These are phyloP conservation scores for Kalmanozyma brasiliensis DNA, from an alignment of 1,284 basidiomycete genomes.

Conservation along the genomic window DNA sequence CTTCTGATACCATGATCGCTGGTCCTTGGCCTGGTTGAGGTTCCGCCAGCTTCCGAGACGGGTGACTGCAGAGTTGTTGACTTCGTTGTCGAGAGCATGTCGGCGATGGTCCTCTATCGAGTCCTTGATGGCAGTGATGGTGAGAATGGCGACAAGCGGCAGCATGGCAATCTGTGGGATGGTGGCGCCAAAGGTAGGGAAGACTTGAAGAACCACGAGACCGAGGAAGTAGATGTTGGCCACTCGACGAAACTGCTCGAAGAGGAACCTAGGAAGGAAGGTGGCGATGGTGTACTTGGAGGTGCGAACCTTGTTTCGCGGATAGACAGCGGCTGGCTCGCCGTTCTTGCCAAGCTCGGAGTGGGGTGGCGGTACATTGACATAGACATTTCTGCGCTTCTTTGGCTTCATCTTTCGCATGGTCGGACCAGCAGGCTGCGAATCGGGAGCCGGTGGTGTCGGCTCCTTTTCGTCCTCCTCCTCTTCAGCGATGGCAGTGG, in stretches of 20 bases:
- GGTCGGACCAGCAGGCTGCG: conserved; percentile 29
- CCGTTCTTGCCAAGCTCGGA: conserved; percentile 78
- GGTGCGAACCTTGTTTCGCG: conserved; percentile 92
- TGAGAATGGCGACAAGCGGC: conserved; percentile 86
- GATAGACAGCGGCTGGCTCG: conserved; percentile 81
- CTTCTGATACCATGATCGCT: conserved; percentile 79
- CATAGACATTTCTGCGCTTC: conserved; percentile 61
- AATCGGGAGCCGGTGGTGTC: background rate
- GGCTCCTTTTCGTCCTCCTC: conserved; percentile 22
- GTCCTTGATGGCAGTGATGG: conserved; percentile 92
- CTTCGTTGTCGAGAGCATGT: conserved; percentile 84
- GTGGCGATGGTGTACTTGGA: conserved; percentile 91
- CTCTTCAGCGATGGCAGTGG: conserved; percentile 34
- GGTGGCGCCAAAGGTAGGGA: conserved; percentile 89
- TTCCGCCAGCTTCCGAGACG: conserved; percentile 88
- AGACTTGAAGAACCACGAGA: conserved; percentile 86
- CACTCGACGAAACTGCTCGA: conserved; percentile 72
- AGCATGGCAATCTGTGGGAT: conserved; percentile 84
- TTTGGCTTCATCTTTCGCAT: conserved; percentile 55
- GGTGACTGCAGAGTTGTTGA: conserved; percentile 88
- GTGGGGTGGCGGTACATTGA: conserved; percentile 69
- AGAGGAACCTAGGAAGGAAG: conserved; percentile 76
- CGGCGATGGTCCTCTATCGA: conserved; percentile 93
- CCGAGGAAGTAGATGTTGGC: conserved; percentile 93
- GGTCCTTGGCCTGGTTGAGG: conserved; percentile 84